Percentiles rank a stretch among this genome's conserved stretches.
These are phyloP conservation scores for Coemansia sp. DNA, from an alignment of 192 early-diverging fungal species.

Conservation along the genomic window DNA sequence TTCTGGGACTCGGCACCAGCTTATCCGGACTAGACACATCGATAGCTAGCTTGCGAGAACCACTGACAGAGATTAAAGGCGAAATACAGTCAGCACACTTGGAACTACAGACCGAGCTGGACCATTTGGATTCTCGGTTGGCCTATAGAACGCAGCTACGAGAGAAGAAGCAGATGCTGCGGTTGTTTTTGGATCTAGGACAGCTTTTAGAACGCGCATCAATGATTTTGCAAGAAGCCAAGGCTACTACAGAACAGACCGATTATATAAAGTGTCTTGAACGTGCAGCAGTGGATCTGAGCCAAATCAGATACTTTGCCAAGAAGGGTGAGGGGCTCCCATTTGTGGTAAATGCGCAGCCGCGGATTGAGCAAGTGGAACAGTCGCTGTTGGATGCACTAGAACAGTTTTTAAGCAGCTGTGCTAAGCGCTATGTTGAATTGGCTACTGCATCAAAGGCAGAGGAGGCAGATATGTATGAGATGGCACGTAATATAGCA, in stretches of 20 bases:
- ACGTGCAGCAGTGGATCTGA: conserved; percentile 32
- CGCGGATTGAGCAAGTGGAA: conserved; percentile 17
- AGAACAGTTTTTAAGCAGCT: conserved; percentile 7
- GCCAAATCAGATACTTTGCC: conserved; percentile 38
- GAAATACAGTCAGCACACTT: conserved; percentile 11
- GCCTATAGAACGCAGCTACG: conserved; percentile 26
- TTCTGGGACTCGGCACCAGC: conserved; percentile 38
- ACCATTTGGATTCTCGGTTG: conserved; percentile 26
- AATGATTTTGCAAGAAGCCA: conserved; percentile 16
- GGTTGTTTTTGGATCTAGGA: conserved; percentile 37
- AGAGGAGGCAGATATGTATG: background rate
- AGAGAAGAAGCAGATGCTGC: conserved; percentile 35
- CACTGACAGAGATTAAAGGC: conserved; percentile 8
- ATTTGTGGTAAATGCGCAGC: conserved; percentile 19
- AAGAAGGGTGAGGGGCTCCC: conserved; percentile 20
- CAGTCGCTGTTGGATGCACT: conserved; percentile 19
- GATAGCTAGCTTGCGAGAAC: conserved; percentile 7
- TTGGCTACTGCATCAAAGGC: background rate
- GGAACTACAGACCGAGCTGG: conserved; percentile 16
- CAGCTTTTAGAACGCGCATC: conserved; percentile 30
- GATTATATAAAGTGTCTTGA: conserved; percentile 41
- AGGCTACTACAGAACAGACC: background rate
- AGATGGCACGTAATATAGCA: conserved; percentile 8
- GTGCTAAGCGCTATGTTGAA: background rate
- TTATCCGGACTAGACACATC: conserved; percentile 31